These are phyloP conservation scores for Chaetomium tenue DNA, from an alignment of 495 filamentous ascomycete species.

Conservation along the genomic window DNA sequence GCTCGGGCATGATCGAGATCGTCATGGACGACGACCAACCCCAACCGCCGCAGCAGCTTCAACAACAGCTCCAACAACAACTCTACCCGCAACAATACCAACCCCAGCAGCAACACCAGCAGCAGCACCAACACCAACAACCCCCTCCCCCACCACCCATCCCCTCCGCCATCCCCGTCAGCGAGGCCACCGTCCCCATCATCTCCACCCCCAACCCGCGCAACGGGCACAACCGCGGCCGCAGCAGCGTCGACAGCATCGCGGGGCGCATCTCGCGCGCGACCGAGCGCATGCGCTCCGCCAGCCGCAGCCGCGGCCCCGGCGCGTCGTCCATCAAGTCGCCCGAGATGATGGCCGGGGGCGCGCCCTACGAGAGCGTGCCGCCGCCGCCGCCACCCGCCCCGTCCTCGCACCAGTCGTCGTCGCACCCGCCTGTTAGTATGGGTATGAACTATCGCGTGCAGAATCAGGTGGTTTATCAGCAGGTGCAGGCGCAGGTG, in stretches of 20 bases:
- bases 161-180: conserved; percentile 20
- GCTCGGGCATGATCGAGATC: conserved; percentile 70
- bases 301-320: conserved; percentile 56
- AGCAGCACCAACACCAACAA: conserved; percentile 5
- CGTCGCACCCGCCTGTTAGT: not conserved
- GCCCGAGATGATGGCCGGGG: conserved; percentile 31
- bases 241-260: conserved; percentile 60
- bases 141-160: conserved; percentile 26
- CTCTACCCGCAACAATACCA: conserved; percentile 12
- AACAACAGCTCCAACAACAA: conserved; percentile 15
- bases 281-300: conserved; percentile 67
- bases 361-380: conserved; percentile 58
- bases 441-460: conserved; percentile 15
- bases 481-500: conserved; percentile 30
- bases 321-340: conserved; percentile 42
- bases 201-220: conserved; percentile 42
- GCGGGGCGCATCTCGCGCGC: conserved; percentile 60
- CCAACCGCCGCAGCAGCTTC: conserved; percentile 31
- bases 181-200: conserved; percentile 36
- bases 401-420: not conserved
- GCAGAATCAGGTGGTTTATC: conserved; percentile 26
- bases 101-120: conserved; percentile 4
- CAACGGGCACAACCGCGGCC: conserved; percentile 61
- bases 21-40: conserved; percentile 64
- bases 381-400: conserved; percentile 26